Evolutionary conservation across 129 eudicot species (phyloP).

Genomic region (Deinandra increscens): DNA sequence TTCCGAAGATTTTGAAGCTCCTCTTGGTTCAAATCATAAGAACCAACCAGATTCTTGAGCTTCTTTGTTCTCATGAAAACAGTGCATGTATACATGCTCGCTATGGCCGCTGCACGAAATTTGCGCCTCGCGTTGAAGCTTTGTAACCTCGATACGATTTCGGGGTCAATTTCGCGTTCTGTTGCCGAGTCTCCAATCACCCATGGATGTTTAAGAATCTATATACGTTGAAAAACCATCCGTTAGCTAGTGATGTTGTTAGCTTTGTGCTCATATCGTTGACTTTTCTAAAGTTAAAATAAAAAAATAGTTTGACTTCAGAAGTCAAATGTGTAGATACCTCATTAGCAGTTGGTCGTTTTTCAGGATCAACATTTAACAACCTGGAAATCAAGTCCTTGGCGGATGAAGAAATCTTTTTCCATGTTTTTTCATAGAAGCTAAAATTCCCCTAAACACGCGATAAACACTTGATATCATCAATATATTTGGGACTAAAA

Average conservation of each 20-base stretch:
- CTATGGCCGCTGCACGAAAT: conserved; percentile 86
- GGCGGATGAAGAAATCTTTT: conserved; percentile 72
- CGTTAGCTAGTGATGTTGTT: too few relatives aligned
- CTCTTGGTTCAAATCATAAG: conserved; percentile 71
- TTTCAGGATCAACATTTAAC: conserved; percentile 58
- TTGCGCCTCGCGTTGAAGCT: conserved; percentile 76
- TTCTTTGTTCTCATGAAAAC: conserved; percentile 74
- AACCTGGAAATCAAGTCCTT: conserved; percentile 65
- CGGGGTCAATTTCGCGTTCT: conserved; percentile 68
- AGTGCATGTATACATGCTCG: conserved; percentile 77
- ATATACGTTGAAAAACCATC: not conserved
- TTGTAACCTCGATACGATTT: conserved; percentile 63
- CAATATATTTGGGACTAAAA: not conserved
- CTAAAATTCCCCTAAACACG: conserved; percentile 63
- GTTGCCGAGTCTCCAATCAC: conserved; percentile 79
- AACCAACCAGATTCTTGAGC: conserved; percentile 68
- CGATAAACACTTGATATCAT: not conserved
- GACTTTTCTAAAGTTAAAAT: conserved; percentile 2
- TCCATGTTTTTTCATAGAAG: conserved; percentile 86
- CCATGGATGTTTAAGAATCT: conserved; percentile 84
- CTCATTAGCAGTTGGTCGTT: conserved; percentile 73
- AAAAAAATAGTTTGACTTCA: not conserved
- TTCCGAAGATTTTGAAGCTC: conserved; percentile 61
- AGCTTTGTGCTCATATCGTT: not conserved
- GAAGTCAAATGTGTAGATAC: conserved; percentile 28